These are phyloP conservation scores for Emmonsiellopsis sp. DNA, from an alignment of 2,329 filamentous ascomycete genomes.

Conservation along the genomic window DNA sequence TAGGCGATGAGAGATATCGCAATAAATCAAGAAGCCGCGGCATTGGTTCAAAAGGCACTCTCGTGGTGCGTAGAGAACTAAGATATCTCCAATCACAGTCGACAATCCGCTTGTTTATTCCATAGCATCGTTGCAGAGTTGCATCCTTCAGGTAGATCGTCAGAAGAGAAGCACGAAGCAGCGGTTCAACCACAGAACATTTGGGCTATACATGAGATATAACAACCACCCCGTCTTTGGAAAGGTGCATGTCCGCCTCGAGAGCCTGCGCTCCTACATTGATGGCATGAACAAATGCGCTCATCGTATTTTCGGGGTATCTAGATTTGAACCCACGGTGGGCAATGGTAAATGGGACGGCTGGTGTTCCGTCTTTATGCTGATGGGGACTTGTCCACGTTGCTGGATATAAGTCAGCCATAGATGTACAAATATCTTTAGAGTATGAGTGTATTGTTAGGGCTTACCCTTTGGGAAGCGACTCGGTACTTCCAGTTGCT, in stretches of 20 bases:
- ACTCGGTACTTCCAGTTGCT: too few species aligned
- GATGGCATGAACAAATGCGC: conserved; percentile 64
- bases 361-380: background rate
- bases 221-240: conserved; percentile 73
- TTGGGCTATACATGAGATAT: conserved; percentile 59
- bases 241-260: conserved; percentile 81
- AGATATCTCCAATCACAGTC: conserved; percentile 72
- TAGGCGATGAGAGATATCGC: conserved; percentile 57
- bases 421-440: background rate
- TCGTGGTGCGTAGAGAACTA: conserved; percentile 55
- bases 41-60: conserved; percentile 61
- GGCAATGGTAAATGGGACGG: conserved; percentile 19
- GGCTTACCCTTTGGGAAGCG: background rate
- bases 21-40: conserved; percentile 66
- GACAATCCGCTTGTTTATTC: conserved; percentile 58
- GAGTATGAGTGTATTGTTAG: background rate
- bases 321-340: conserved; percentile 51
- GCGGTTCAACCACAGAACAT: background rate
- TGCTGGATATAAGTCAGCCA: background rate
- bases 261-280: conserved; percentile 67
- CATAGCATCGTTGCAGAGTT: conserved; percentile 72
- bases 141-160: conserved; percentile 48
- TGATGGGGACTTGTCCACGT: background rate
- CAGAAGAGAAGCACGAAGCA: background rate
- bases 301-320: conserved; percentile 79